A percentile compares a stretch with the other conserved stretches of the same genome.
These are phyloP conservation scores for Capronia coronata DNA, from an alignment of 2,329 filamentous ascomycete species.

Conservation along the genomic window DNA sequence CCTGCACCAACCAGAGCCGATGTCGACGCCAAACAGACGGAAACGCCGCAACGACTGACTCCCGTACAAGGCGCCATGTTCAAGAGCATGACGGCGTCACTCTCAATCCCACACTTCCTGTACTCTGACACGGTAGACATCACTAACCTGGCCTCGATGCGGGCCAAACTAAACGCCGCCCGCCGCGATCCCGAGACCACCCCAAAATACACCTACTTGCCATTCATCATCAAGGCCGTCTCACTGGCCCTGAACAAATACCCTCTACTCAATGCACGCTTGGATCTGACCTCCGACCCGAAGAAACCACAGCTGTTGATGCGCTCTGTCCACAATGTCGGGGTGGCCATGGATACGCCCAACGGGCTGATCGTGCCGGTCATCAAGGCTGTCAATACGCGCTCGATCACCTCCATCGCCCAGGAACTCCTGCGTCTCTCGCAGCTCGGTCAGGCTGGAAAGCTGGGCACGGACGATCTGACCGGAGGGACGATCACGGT, in stretches of 20 bases:
- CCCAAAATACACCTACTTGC: slow-evolving; percentile 76
- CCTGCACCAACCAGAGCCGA: slow-evolving; percentile 32
- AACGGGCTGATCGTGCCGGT: slow-evolving; percentile 85
- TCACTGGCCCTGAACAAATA: slow-evolving; percentile 75
- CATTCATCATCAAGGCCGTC: slow-evolving; percentile 93
- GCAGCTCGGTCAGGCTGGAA: slow-evolving; percentile 64
- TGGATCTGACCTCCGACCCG: slow-evolving; percentile 56
- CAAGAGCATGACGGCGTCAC: slow-evolving; percentile 89
- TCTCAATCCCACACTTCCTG: slow-evolving; percentile 89
- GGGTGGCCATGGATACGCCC: slow-evolving; percentile 91
- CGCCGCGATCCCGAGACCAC: slow-evolving; percentile 37
- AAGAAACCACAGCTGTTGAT: slow-evolving; percentile 68
- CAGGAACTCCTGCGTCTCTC: slow-evolving; percentile 69
- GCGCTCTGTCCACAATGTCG: slow-evolving; percentile 86
- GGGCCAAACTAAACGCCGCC: slow-evolving; percentile 67
- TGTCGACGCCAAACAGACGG: slow-evolving; percentile 50
- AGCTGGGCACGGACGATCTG: slow-evolving; percentile 68
- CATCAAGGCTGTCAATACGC: slow-evolving; percentile 70
- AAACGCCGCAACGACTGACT: slow-evolving; percentile 64
- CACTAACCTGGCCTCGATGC: slow-evolving; percentile 64
- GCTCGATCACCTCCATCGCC: slow-evolving; percentile 72
- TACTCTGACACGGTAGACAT: slow-evolving; percentile 89
- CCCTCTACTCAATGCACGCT: slow-evolving; percentile 78
- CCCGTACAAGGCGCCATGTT: slow-evolving; percentile 89
- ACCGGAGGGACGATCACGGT: slow-evolving; percentile 86